These are phyloP conservation scores for Ophiognomonia clavigignenti-juglandacearum DNA, from an alignment of 2,329 filamentous ascomycete species.

Conservation along the genomic window DNA sequence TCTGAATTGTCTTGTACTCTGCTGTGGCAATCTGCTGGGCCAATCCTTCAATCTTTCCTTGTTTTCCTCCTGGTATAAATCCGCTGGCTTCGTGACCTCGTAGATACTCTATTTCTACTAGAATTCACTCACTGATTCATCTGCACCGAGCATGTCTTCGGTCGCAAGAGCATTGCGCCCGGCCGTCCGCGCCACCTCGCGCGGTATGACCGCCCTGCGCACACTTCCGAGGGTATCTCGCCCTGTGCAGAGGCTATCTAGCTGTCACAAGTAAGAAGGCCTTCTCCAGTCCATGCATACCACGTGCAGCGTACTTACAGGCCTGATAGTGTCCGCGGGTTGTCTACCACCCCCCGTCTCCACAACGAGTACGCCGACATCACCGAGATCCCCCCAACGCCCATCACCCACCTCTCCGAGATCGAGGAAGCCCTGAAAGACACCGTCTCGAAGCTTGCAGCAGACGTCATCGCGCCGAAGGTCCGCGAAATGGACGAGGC, in stretches of 20 bases:
- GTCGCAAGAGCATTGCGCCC: slow-evolving; percentile 48
- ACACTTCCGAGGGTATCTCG: slow-evolving; percentile 22
- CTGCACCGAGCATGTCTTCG: slow-evolving; percentile 36
- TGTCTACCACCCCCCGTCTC: slow-evolving; percentile 56
- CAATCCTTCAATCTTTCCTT: too few species aligned
- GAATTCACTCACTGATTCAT: not conserved
- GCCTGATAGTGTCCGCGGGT: slow-evolving; percentile 37
- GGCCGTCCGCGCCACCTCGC: slow-evolving; percentile 41
- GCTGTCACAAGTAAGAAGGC: slow-evolving; percentile 28
- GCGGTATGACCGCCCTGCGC: slow-evolving; percentile 25
- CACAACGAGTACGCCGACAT: slow-evolving; percentile 68
- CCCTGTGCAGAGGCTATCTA: slow-evolving; percentile 12
- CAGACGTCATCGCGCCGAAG: slow-evolving; percentile 82
- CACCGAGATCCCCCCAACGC: slow-evolving; percentile 77
- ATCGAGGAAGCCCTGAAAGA: slow-evolving; percentile 86
- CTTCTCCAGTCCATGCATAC: too few species aligned
- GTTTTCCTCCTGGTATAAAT: too few species aligned
- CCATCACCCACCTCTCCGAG: slow-evolving; percentile 89
- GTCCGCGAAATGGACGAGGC: slow-evolving; percentile 97
- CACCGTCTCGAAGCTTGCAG: slow-evolving; percentile 83
- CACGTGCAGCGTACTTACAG: slow-evolving; percentile 1
- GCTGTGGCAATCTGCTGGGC: too few species aligned
- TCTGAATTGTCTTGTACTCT: too few species aligned
- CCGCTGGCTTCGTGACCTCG: too few species aligned
- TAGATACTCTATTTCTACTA: not conserved